A percentile compares a stretch with the other conserved stretches of the same genome.
phyloP scores from a whole-genome alignment of 164 flowering plant species.

The Nymphaea thermarum region DNA sequence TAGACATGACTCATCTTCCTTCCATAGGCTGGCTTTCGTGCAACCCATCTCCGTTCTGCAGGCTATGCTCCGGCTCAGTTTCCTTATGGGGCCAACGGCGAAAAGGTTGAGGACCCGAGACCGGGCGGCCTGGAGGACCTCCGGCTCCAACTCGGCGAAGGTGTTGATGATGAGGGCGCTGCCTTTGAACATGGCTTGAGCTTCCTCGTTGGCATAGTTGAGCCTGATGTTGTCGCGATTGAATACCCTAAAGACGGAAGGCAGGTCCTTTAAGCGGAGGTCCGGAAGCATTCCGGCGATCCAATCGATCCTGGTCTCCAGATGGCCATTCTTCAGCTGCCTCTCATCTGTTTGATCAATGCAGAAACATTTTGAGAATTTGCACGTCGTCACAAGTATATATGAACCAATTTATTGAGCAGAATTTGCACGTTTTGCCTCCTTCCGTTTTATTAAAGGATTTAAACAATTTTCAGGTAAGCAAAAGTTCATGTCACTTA shows the following conservation, averaged over 20 bases:
- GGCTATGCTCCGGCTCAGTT: slow-evolving; percentile 1
- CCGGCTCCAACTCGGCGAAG: slow-evolving; percentile 9
- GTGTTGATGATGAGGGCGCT: slow-evolving; percentile 14
- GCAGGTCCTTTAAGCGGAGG: slow-evolving; percentile 22
- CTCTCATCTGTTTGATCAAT: slow-evolving; percentile 15
- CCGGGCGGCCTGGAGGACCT: slow-evolving; percentile 10
- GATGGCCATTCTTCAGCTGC: slow-evolving; percentile 16
- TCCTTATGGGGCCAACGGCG: slow-evolving; percentile 19
- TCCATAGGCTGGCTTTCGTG: slow-evolving; percentile 17
- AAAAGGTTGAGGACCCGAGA: slow-evolving; percentile 1
- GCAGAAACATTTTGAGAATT: neutral
- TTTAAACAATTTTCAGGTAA: neutral
- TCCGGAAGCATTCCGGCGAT: slow-evolving; percentile 17
- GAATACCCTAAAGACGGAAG: slow-evolving; percentile 10
- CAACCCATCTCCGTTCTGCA: neutral
- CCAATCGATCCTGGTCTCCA: slow-evolving; percentile 22
- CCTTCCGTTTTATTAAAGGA: neutral
- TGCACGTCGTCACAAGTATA: too few species aligned
- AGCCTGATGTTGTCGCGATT: slow-evolving; percentile 13
- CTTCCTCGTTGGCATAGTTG: slow-evolving; percentile 3
- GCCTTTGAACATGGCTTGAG: slow-evolving; percentile 5
- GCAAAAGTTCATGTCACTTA: neutral
- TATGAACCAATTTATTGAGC: too few species aligned
- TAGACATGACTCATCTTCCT: slow-evolving; percentile 18
- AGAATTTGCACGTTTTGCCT: neutral